Conservation (phyloP, 371 early-diverging fungal species). For the Dentiscutata heterogama region DNA sequence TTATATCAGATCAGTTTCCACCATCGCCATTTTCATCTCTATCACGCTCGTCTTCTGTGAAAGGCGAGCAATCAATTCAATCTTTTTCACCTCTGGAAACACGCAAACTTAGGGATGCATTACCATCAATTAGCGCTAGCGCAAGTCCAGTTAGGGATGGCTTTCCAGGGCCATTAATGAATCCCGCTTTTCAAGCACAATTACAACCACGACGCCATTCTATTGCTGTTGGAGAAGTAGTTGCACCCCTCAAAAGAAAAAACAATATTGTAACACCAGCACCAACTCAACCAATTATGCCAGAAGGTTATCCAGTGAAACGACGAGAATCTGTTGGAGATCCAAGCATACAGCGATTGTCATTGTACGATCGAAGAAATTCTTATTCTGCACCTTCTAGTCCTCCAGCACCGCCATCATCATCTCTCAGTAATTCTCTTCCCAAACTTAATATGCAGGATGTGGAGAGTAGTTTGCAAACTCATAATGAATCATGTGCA, state of each 20-base stretch:
- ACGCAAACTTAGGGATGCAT: conserved; percentile 43
- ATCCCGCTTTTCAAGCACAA: conserved; percentile 45
- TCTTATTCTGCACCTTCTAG: conserved; percentile 48
- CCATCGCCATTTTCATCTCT: conserved; percentile 36
- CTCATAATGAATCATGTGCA: conserved; percentile 30
- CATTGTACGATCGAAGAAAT: conserved; percentile 41
- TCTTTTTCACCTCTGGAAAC: conserved; percentile 41
- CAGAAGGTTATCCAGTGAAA: conserved; percentile 44
- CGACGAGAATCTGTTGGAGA: conserved; percentile 41
- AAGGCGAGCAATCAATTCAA: conserved; percentile 28
- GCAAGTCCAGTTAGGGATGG: conserved; percentile 44
- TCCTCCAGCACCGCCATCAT: conserved; percentile 54
- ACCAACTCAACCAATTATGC: conserved; percentile 26
- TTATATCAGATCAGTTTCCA: conserved; percentile 42
- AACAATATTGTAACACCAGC: not conserved
- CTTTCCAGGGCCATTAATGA: conserved; percentile 45
- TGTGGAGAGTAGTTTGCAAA: conserved; percentile 30
- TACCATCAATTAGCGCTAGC: conserved; percentile 45
- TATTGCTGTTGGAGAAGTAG: conserved; percentile 43
- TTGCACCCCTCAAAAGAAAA: conserved; percentile 42
- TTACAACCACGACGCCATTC: conserved; percentile 43
- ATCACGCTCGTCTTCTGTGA: conserved; percentile 42
- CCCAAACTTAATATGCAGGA: conserved; percentile 42
- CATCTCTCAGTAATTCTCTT: conserved; percentile 14
- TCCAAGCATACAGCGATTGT: conserved; percentile 42